Evolutionary conservation across 768 basidiomycete species (phyloP).

Genomic region (Tulasnella calospora): DNA sequence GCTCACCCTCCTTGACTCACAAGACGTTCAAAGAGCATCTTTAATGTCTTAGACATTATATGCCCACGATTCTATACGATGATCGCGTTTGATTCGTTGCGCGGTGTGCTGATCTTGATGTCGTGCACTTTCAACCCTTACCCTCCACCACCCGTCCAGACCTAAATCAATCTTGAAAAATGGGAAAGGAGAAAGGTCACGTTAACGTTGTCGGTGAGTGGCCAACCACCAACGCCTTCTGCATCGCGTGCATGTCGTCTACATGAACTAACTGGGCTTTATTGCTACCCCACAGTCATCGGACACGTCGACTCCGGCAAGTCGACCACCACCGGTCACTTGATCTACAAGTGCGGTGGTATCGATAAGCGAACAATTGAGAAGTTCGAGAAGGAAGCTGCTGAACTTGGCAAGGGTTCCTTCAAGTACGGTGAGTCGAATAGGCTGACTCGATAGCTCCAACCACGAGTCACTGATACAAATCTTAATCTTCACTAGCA

Average conservation of each 20-base stretch:
- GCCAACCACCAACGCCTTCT: slow-evolving; percentile 31
- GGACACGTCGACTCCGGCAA: slow-evolving; percentile 99
- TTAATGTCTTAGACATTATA: neutral
- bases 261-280: slow-evolving; percentile 30
- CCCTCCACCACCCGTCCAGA: slow-evolving; percentile 11
- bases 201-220: slow-evolving; percentile 92
- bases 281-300: slow-evolving; percentile 60
- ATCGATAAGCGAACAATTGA: slow-evolving; percentile 99
- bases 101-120: neutral
- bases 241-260: slow-evolving; percentile 26
- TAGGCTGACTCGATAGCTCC: neutral
- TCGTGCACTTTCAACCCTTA: neutral
- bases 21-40: neutral
- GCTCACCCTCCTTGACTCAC: neutral
- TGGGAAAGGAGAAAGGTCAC: slow-evolving; percentile 96
- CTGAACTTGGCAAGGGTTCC: slow-evolving; percentile 99
- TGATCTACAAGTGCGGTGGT: slow-evolving; percentile 99
- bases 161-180: slow-evolving; percentile 43
- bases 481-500: slow-evolving; percentile 49
- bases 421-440: slow-evolving; percentile 83
- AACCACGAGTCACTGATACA: slow-evolving; percentile 27
- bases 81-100: neutral
- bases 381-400: slow-evolving; percentile 99
- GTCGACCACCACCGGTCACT: slow-evolving; percentile 99
- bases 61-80: neutral